These are phyloP conservation scores for Purshia tridentata DNA, from an alignment of 306 rosid genomes.

Conservation along the genomic window DNA sequence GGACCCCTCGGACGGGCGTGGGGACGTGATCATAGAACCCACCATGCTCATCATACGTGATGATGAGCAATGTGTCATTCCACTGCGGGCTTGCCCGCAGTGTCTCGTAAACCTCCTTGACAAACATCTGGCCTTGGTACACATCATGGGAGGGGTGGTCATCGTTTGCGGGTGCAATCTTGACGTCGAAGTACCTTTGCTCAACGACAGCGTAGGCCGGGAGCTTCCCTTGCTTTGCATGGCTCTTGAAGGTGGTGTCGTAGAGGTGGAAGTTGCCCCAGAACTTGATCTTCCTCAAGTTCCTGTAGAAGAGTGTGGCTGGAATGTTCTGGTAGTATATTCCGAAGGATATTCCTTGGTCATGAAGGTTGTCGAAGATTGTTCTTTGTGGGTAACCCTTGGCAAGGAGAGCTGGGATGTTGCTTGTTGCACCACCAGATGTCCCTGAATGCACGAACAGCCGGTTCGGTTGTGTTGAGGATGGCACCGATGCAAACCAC, in stretches of 20 bases:
- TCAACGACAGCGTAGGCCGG: constrained; percentile 71
- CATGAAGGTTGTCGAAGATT: constrained; percentile 59
- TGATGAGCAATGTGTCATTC: constrained; percentile 64
- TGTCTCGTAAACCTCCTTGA: constrained; percentile 87
- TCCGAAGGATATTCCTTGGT: constrained; percentile 61
- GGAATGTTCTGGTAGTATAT: constrained; percentile 80
- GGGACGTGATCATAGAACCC: constrained; percentile 86
- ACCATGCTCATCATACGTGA: constrained; percentile 92
- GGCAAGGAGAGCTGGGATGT: constrained; percentile 44
- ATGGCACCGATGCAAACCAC: constrained; percentile 89
- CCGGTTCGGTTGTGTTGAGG: constrained; percentile 87
- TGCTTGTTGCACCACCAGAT: constrained; percentile 76
- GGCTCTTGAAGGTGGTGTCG: constrained; percentile 46
- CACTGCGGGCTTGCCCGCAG: constrained; percentile 85
- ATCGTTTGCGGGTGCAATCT: constrained; percentile 61
- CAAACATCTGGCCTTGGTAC: constrained; percentile 70
- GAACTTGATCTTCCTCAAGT: constrained; percentile 70
- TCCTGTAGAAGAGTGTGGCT: constrained; percentile 64
- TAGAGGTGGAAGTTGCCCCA: constrained; percentile 39
- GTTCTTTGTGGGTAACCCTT: constrained; percentile 78
- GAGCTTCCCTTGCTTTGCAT: constrained; percentile 58
- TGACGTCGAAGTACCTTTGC: constrained; percentile 67
- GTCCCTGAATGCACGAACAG: constrained; percentile 82
- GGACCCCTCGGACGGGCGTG: constrained; percentile 66
- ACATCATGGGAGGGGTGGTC: constrained; percentile 95